Conservation (phyloP, 1,139 yeast genomes). For the Suhomyces taliae region DNA sequence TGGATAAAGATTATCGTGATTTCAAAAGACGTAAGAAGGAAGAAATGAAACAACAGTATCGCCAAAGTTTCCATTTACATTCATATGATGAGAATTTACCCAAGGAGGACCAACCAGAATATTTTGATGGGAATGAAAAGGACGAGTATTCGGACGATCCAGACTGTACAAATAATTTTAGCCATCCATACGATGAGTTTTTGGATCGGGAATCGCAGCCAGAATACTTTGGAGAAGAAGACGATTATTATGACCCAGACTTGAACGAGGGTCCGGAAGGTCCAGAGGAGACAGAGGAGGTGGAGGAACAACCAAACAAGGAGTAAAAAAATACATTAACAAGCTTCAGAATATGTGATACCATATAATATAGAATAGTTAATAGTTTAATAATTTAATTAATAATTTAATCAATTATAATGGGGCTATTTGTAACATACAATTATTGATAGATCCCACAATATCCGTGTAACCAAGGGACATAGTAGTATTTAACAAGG, state of each 20-base stretch:
- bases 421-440: no score
- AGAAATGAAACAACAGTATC: conserved; percentile 1
- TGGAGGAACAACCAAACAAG: no score
- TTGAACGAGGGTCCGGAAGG: not conserved
- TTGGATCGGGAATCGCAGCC: conserved; percentile 26
- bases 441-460: no score
- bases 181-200: conserved; percentile 38
- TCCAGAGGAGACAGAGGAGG: no score
- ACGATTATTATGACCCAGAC: conserved; percentile 13
- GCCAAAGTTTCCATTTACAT: not conserved
- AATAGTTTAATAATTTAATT: no score
- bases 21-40: conserved; percentile 7
- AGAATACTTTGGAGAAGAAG: conserved; percentile 16
- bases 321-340: no score
- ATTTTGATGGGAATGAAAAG: conserved; percentile 37
- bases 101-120: conserved; percentile 40
- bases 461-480: no score
- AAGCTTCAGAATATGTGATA: no score
- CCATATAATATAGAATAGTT: no score
- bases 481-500: no score
- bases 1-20: conserved; percentile 10
- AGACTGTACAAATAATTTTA: conserved; percentile 35
- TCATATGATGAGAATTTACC: conserved; percentile 40
- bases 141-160: conserved; percentile 39
- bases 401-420: no score